phyloP scores from a whole-genome alignment of 2,329 filamentous ascomycete species.

The Catunica adiposa region DNA sequence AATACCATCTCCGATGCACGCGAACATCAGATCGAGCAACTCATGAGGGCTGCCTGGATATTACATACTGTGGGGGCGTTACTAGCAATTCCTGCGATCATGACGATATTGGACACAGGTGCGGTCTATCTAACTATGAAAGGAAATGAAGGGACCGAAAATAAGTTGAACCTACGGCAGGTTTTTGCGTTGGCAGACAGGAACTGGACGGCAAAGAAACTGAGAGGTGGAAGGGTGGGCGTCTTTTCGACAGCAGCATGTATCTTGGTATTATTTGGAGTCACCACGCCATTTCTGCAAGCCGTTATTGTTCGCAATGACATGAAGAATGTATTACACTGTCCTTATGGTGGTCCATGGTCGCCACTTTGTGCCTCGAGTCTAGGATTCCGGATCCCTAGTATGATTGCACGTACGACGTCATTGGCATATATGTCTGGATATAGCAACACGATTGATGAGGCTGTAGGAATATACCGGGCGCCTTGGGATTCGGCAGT shows the following conservation, averaged over 20 bases:
- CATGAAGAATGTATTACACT: constrained; percentile 9
- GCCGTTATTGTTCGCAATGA: constrained; percentile 5
- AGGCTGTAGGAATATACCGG: background rate
- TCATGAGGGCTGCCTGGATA: constrained; percentile 12
- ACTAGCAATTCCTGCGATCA: constrained; percentile 8
- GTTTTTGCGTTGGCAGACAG: constrained; percentile 12
- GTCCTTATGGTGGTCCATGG: constrained; percentile 10
- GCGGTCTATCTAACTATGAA: constrained; percentile 9
- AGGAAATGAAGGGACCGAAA: background rate
- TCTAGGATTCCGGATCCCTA: constrained; percentile 4
- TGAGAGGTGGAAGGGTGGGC: constrained; percentile 4
- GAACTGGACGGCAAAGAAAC: constrained; percentile 6
- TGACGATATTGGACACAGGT: constrained; percentile 4
- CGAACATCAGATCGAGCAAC: constrained; percentile 2
- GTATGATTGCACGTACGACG: constrained; percentile 11
- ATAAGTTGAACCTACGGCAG: constrained; percentile 10
- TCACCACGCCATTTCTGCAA: constrained; percentile 11
- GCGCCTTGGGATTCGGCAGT: constrained; percentile 6
- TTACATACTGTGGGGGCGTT: constrained; percentile 12
- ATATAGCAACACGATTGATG: constrained; percentile 9
- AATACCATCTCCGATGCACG: background rate
- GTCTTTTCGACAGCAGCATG: constrained; percentile 10
- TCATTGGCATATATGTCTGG: constrained; percentile 11
- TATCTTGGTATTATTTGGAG: constrained; percentile 4
- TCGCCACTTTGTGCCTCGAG: constrained; percentile 5